Evolutionary conservation across 805 yeast genomes (phyloP).

Genomic region (Nakazawaea ernobii): DNA sequence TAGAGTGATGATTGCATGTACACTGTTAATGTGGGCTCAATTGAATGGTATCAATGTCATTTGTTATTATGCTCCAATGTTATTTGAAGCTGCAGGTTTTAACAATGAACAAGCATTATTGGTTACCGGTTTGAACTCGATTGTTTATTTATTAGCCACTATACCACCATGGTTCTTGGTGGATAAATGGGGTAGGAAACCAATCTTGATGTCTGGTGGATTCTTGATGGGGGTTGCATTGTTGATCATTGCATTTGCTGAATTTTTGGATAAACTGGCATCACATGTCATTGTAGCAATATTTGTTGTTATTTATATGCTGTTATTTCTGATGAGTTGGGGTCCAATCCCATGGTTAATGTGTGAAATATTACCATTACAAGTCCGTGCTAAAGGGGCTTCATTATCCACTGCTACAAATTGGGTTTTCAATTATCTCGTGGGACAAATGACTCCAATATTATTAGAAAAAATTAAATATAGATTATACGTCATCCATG

Average conservation of each 20-base stretch:
- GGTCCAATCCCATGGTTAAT: slow-evolving; percentile 92
- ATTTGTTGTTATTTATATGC: slow-evolving; percentile 74
- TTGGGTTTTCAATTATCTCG: slow-evolving; percentile 89
- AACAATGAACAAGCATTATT: slow-evolving; percentile 73
- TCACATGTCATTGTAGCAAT: slow-evolving; percentile 72
- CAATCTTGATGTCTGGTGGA: slow-evolving; percentile 77
- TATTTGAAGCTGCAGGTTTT: slow-evolving; percentile 91
- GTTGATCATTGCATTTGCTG: slow-evolving; percentile 55
- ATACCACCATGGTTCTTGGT: slow-evolving; percentile 89
- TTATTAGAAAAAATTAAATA: slow-evolving; percentile 71
- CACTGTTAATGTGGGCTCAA: slow-evolving; percentile 85
- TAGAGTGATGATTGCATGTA: slow-evolving; percentile 74
- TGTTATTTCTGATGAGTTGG: slow-evolving; percentile 87
- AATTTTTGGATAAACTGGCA: slow-evolving; percentile 35
- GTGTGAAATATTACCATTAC: slow-evolving; percentile 81
- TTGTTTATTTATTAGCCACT: slow-evolving; percentile 53
- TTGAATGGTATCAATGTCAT: slow-evolving; percentile 86
- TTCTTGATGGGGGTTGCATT: slow-evolving; percentile 72
- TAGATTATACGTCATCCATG: slow-evolving; percentile 80
- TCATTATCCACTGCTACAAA: slow-evolving; percentile 87
- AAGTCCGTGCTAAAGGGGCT: slow-evolving; percentile 85
- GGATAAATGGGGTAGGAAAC: slow-evolving; percentile 88
- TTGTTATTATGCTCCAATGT: slow-evolving; percentile 85
- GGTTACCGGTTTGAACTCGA: slow-evolving; percentile 75
- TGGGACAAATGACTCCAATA: slow-evolving; percentile 88